Evolutionary conservation across 345 rosid species (phyloP), one percentile per base, ranked within the genome.

Genomic region (Cardamine occulta): DNA sequence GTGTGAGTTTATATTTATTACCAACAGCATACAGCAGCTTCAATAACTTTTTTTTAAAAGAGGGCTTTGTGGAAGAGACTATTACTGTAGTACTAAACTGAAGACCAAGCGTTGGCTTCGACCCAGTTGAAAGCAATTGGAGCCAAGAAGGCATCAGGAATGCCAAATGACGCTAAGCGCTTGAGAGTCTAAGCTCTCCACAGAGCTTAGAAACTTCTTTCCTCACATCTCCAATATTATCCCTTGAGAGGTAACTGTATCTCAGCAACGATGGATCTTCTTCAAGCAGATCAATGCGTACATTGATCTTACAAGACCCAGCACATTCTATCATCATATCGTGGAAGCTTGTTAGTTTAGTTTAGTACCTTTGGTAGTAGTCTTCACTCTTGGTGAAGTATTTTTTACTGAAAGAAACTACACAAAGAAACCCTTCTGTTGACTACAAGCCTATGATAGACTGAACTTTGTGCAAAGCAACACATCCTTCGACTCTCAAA

Each of bases 61-160:
- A 4, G 5, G 13, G 9, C 7, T 23, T 48, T 49, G 8, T 72
- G 21, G 53, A 72, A 58, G 61, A 39, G 47, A 19, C 13, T 26
- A 19, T 18, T 28, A 26, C 34, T 31, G 8, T 37, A 78, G 8
- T 72, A 70, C 63, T 84, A 71, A 62, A 75, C 86, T 7, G 91
- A 85, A 63, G 95, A 83, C 93, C 89, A 88, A 17, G 97, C 82
- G 70, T 94, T 88, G 28, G 97, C 88, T 17, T 87, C 96, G 17
- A 94, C 85, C 97, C 98, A 94, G 78, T 94, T 71, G 55, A 80
- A 91, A 44, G 98, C 97, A 76, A 94, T 80, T 9, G 97, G 98
- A 80, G 88, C 77, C 85, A 94, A 80, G 74, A 89, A 86, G 3
- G 93, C 79, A 45, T 85, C 88, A 19, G 98, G 98, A 63, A 94